Evolutionary conservation across 2,329 filamentous ascomycete genomes (phyloP), one percentile per base, ranked within the genome.

Genomic region (Pseudodiploospora longispora): DNA sequence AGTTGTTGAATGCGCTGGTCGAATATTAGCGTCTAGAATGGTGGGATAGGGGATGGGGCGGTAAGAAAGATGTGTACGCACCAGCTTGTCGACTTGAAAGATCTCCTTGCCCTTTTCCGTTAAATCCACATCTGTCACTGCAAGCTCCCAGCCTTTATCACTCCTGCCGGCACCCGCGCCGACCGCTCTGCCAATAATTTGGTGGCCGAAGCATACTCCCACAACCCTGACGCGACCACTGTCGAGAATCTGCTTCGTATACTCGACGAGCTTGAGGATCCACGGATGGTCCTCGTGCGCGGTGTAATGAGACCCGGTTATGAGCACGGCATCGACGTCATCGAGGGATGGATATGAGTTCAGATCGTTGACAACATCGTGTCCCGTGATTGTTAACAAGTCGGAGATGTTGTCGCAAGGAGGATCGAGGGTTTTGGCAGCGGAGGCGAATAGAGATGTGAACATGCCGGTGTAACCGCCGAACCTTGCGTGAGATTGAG

Each of bases 261-360:
- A 73, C 44, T 63, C 57, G 27, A 66, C 64, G 19, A 74, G 58
- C 10, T 59, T 58, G 12, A 68, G 37, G 41, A 74, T 72, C 70
- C 70, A 74, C 1, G 61, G 54, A 31, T 69, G 61, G 40, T 70
- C 59, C 37, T 67, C 58, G 46, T 65, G 71, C 2, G 69, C 64
- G 12, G 66, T 69, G 50, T 67, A 61, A 78, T 79, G 85, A 72
- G 73, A 76, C 4, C 91, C 91, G 0, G 85, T 87, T 49, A 96
- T 76, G 35, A 96, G 71, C 30, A 97, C 69, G 44, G 85, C 90
- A 70, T 97, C 91, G 48, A 96, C 67, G 36, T 82, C 70, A 31
- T 84, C 78, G 33, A 93, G 69, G 3, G 76, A 64, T 0, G 91
- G 90, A 64, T 95, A 95, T 19, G 71, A 61, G 50, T 79, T 64